These are phyloP conservation scores for Stramenopiles sp. DNA, from an alignment of 352 stramenopile genomes.

Conservation along the genomic window DNA sequence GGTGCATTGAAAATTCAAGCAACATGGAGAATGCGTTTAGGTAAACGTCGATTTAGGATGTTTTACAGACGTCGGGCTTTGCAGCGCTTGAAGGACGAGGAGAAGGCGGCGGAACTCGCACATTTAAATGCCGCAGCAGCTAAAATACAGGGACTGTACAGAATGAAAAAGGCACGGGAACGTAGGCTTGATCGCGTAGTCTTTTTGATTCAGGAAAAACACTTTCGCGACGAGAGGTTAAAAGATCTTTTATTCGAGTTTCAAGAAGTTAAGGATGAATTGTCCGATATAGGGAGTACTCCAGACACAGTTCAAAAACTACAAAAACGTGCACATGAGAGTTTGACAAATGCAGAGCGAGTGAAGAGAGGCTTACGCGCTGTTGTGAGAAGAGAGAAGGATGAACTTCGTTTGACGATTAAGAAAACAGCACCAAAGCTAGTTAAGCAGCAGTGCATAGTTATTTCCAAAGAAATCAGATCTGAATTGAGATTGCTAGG, in stretches of 20 bases:
- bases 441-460: not conserved
- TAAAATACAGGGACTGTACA: not conserved
- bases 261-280: not conserved
- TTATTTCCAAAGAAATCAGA: not conserved
- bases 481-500: not conserved
- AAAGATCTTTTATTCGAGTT: not conserved
- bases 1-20: not conserved
- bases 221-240: not conserved
- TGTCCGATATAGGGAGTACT: not conserved
- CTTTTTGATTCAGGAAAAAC: not conserved
- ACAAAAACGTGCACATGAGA: not conserved
- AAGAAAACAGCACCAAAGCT: not conserved
- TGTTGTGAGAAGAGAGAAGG: not conserved
- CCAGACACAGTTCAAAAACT: not conserved
- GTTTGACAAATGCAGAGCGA: not conserved
- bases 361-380: not conserved
- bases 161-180: not conserved
- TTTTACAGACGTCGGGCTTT: not conserved
- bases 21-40: not conserved
- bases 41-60: not conserved
- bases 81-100: not conserved
- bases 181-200: not conserved
- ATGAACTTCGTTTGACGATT: not conserved
- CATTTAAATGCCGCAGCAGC: not conserved
- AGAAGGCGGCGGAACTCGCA: not conserved